A percentile compares a stretch with the other conserved stretches of the same genome.
Evolutionary conservation across 1,284 basidiomycete species (phyloP).

Genomic region (Dichomitus squalens): DNA sequence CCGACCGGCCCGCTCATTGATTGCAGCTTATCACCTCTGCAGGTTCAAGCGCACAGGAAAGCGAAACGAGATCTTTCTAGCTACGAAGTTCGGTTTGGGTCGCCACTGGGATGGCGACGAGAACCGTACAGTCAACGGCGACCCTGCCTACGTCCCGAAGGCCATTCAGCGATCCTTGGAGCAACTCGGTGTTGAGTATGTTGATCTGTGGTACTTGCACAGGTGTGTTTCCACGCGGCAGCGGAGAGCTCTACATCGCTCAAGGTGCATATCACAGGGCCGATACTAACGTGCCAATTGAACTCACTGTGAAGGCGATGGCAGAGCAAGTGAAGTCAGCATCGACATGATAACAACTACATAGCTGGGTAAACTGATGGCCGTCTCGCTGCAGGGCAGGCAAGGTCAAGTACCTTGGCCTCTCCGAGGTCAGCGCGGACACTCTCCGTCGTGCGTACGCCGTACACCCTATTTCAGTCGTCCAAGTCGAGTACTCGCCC

Average conservation of each 20-base stretch:
- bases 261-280: too few species aligned
- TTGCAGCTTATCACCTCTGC: neutral
- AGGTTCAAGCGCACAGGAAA: conserved; percentile 44
- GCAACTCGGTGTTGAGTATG: conserved; percentile 44
- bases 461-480: conserved; percentile 40
- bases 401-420: conserved; percentile 43
- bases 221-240: conserved; percentile 26
- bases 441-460: conserved; percentile 47
- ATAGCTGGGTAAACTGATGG: too few species aligned
- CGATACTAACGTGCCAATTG: conserved; percentile 40
- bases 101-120: neutral
- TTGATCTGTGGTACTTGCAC: conserved; percentile 52
- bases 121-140: conserved; percentile 28
- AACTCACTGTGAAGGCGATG: conserved; percentile 52
- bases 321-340: too few species aligned
- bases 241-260: neutral
- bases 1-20: neutral
- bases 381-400: conserved; percentile 30
- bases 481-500: conserved; percentile 50
- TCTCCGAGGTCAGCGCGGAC: conserved; percentile 45
- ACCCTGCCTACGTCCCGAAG: conserved; percentile 38
- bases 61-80: conserved; percentile 45
- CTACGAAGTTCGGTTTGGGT: conserved; percentile 50
- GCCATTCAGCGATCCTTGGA: conserved; percentile 40
- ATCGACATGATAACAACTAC: too few species aligned